Evolutionary conservation across 2,329 filamentous ascomycete species (phyloP).

Genomic region (Akanthomyces lecanii): DNA sequence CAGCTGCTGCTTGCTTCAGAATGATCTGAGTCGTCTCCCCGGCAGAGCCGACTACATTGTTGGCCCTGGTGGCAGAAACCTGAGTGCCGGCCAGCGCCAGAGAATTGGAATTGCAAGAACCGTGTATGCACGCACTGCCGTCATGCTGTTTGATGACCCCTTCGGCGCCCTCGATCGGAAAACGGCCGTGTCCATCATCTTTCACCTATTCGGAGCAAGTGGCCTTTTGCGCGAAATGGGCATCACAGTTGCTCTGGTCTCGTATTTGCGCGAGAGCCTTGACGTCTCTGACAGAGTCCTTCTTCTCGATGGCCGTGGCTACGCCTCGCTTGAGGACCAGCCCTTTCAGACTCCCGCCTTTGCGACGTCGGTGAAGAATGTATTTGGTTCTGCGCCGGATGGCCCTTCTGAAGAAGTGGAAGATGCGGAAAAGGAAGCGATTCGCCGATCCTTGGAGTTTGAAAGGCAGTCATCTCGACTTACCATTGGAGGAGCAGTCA

Average conservation of each 20-base stretch:
- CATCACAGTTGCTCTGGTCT: slow-evolving; percentile 8
- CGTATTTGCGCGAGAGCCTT: slow-evolving; percentile 6
- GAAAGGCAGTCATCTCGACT: background rate
- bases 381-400: background rate
- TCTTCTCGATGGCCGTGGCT: slow-evolving; percentile 7
- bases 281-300: slow-evolving; percentile 12
- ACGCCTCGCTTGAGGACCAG: slow-evolving; percentile 4
- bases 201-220: slow-evolving; percentile 10
- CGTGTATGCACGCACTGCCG: slow-evolving; percentile 8
- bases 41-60: slow-evolving; percentile 4
- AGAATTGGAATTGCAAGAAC: slow-evolving; percentile 10
- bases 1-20: background rate
- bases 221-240: slow-evolving; percentile 11
- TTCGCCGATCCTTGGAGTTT: slow-evolving; percentile 6
- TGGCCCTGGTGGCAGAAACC: slow-evolving; percentile 1
- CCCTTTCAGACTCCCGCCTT: slow-evolving; percentile 10
- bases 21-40: background rate
- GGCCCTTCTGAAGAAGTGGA: slow-evolving; percentile 8
- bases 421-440: slow-evolving; percentile 8
- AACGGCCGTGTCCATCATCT: slow-evolving; percentile 12
- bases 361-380: background rate
- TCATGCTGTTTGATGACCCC: slow-evolving; percentile 14
- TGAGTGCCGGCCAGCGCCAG: slow-evolving; percentile 7
- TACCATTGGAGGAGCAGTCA: background rate
- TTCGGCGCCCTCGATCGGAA: slow-evolving; percentile 7